Conservation (phyloP, 2,329 filamentous ascomycete genomes). For the Fonsecaea monophora region DNA sequence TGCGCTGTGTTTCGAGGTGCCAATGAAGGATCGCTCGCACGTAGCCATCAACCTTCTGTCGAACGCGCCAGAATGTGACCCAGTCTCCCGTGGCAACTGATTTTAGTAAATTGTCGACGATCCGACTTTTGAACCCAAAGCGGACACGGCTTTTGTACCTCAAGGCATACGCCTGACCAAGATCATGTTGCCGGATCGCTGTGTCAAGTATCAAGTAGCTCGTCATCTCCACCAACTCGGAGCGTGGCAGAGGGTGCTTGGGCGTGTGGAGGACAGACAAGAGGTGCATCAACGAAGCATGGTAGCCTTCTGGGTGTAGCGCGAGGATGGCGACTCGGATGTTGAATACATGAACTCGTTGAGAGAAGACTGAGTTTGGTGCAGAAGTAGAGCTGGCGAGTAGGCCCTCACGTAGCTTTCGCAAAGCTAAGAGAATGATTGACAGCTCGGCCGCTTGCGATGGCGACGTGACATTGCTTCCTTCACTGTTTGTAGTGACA, state of each 20-base stretch:
- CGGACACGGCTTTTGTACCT: constrained; percentile 56
- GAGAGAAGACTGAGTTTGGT: constrained; percentile 74
- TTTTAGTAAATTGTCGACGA: constrained; percentile 71
- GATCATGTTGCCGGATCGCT: constrained; percentile 79
- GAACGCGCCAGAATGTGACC: constrained; percentile 75
- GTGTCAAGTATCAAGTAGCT: constrained; percentile 85
- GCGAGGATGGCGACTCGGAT: constrained; percentile 82
- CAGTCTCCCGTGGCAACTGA: constrained; percentile 84
- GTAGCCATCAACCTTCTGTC: constrained; percentile 78
- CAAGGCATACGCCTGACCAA: constrained; percentile 74
- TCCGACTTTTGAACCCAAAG: constrained; percentile 69
- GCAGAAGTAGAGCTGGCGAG: constrained; percentile 73
- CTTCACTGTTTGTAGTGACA: constrained; percentile 23
- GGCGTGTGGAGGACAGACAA: constrained; percentile 72
- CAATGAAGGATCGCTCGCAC: constrained; percentile 80
- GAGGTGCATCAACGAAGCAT: constrained; percentile 82
- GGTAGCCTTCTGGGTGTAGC: constrained; percentile 84
- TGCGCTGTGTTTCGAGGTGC: constrained; percentile 74
- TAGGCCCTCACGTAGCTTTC: constrained; percentile 90
- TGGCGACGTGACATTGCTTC: constrained; percentile 32
- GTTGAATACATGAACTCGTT: constrained; percentile 90
- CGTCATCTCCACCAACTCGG: constrained; percentile 79
- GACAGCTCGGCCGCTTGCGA: constrained; percentile 68
- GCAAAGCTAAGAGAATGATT: constrained; percentile 79
- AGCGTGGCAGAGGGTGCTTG: constrained; percentile 68